Conservation (phyloP, 768 basidiomycete genomes). For the Psilocybe azurescens region DNA sequence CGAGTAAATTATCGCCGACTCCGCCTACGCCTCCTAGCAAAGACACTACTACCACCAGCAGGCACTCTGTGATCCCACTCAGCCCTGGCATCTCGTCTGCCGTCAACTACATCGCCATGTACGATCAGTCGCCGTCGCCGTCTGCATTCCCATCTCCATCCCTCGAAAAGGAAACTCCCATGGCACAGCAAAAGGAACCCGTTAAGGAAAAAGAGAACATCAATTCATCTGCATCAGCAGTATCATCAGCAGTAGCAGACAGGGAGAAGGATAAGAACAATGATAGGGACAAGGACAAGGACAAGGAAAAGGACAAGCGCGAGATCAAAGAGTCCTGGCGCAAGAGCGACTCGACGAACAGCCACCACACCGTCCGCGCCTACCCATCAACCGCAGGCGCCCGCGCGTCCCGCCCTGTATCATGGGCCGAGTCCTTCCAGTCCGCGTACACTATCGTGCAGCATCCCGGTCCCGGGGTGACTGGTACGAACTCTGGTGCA, state of each 20-base stretch:
- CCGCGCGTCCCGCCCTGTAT: slow-evolving; percentile 70
- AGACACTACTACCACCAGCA: slow-evolving; percentile 35
- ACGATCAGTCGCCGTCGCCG: slow-evolving; percentile 19
- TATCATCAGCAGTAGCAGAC: too few relatives aligned
- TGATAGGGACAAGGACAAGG: not conserved
- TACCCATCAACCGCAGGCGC: slow-evolving; percentile 44
- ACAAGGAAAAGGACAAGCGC: slow-evolving; percentile 24
- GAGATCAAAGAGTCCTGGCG: slow-evolving; percentile 71
- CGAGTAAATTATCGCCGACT: too few relatives aligned
- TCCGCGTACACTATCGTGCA: slow-evolving; percentile 77
- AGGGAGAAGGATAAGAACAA: too few relatives aligned
- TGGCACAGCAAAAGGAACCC: too few relatives aligned
- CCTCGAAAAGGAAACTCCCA: too few relatives aligned
- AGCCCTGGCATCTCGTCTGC: slow-evolving; percentile 65
- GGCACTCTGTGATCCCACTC: slow-evolving; percentile 57
- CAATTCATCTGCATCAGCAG: too few relatives aligned
- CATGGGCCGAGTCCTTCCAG: slow-evolving; percentile 78
- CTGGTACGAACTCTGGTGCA: too few relatives aligned
- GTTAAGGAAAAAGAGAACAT: too few relatives aligned
- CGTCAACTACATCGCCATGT: slow-evolving; percentile 56
- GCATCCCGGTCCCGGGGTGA: too few relatives aligned
- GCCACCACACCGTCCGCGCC: slow-evolving; percentile 70
- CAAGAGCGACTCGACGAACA: slow-evolving; percentile 85
- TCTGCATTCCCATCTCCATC: slow-evolving; percentile 7
- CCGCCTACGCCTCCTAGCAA: slow-evolving; percentile 22